Evolutionary conservation across 768 basidiomycete species (phyloP), one percentile per base, ranked within the genome.

Genomic region (Leccinellum albellum): DNA sequence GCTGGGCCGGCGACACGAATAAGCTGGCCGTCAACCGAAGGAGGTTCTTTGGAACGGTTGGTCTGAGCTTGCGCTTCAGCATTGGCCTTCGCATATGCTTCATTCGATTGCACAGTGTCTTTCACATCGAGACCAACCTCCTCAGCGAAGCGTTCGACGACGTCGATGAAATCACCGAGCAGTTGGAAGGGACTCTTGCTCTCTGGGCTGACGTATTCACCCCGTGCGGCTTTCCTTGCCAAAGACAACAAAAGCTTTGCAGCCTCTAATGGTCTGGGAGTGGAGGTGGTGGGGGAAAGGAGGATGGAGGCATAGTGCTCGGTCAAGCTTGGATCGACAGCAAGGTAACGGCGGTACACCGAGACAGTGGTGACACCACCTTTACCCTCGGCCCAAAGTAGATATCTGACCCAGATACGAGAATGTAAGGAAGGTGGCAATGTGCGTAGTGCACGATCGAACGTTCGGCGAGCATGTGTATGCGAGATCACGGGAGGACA

Each of bases 161-260:
- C 84, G 33, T 96, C 91, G 45, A 98, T 82, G 80, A 90, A 98
- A 61, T 97, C 92, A 53, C 86, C 86, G 21, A 99, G 83, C 4
- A 98, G 79, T 66, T 98, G 94, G 67, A 97, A 98, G 1, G 96
- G 88, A 58, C 94, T 95, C 75, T 98, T 98, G 50, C 90, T 91
- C 70, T 98, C 94, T 0, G 91, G 86, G 57, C 91, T 93, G 14
- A 76, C 78, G 67, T 97, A 98, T 58, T 87, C 84, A 24, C 94
- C 94, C 40, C 83, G 79, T 0, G 88, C 80, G 3, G 96, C 92
- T 66, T 89, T 89, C 53, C 94, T 82, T 28, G 93, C 91, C 56
- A 98, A 74, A 3, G 83, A 82, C 28, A 99, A 79, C 23, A 97
- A 78, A 15, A 96, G 80, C 69, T 99, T 99, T 5, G 94, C 92